A percentile compares a stretch with the other conserved stretches of the same genome.
Evolutionary conservation across 73 alveolate genomes (phyloP).

Genomic region (Paramecium tetraurelia): DNA sequence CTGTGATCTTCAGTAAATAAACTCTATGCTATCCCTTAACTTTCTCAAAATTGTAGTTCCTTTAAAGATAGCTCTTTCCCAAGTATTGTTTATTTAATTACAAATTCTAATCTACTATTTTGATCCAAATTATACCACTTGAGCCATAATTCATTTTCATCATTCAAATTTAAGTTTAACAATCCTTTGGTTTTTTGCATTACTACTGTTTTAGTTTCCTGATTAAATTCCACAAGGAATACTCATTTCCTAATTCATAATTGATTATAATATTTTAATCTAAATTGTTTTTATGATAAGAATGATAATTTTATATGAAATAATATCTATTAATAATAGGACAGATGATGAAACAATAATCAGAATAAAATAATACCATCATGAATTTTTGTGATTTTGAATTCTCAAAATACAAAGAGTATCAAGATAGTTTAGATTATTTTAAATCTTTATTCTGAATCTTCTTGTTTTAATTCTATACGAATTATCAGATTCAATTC

Average conservation of each 20-base stretch:
- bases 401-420: no score
- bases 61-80: background rate
- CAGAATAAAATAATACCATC: no score
- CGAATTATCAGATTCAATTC: no score
- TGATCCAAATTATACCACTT: background rate
- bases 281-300: background rate
- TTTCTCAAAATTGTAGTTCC: background rate
- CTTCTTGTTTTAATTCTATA: no score
- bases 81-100: background rate
- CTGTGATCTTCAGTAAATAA: background rate
- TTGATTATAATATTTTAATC: background rate
- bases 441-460: no score
- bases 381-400: no score
- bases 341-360: no score
- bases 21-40: slow-evolving; percentile 43
- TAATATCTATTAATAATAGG: no score
- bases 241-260: background rate
- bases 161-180: background rate
- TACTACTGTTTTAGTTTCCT: background rate
- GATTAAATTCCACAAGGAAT: slow-evolving; percentile 12
- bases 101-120: background rate
- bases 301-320: no score
- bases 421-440: no score
- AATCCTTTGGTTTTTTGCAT: background rate
- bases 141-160: background rate